Base-by-base conservation (phyloP, 495 filamentous ascomycete genomes). In the Entonaema liquescens region DNA sequence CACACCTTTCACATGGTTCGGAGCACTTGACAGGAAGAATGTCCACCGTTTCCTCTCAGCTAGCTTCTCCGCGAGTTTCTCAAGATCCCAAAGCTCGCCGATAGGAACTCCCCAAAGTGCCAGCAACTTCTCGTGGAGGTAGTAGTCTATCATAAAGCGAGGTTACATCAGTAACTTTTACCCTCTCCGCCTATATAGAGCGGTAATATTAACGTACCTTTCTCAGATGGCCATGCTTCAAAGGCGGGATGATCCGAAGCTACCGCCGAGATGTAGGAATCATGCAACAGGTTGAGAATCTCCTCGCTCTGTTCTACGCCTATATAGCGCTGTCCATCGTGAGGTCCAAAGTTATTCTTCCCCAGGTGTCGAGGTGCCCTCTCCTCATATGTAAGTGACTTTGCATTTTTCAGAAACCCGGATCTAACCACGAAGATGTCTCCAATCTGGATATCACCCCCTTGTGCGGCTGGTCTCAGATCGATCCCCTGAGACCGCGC, bases 401-500 rank as follows among this genome's bases (percentile, higher is more conserved):
- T 59, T 83, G 83, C 26, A 12, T 80, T 75, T 56, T 86, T 81
- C 50, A 87, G 79, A 69, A 86, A 92, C 2, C 90, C 89, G 4
- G 81, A 86, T 42, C 90, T 84, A 42, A 92, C 73, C 25, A 92
- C 80, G 4, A 92, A 80, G 47, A 92, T 86, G 62, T 92, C 90
- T 0, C 79, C 80, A 25, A 86, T 73, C 53, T 85, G 82, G 74
- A 92, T 84, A 67, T 89, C 86, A 9, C 88, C 88, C 17, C 88
- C 88, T 68, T 89, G 83, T 76, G 28, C 82, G 88, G 59, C 89
- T 87, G 23, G 81, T 79, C 47, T 83, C 52, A 71, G 36, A 25
- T 71, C 68, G 26, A 71, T 67, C 21, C 63, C 68, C 49, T 71
- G 68, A 28, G n/a, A 49, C 50, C 49, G 28, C 13, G 68, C 62